phyloP scores from a whole-genome alignment of 169 alveolate species.

The Amoebophrya sp. region DNA sequence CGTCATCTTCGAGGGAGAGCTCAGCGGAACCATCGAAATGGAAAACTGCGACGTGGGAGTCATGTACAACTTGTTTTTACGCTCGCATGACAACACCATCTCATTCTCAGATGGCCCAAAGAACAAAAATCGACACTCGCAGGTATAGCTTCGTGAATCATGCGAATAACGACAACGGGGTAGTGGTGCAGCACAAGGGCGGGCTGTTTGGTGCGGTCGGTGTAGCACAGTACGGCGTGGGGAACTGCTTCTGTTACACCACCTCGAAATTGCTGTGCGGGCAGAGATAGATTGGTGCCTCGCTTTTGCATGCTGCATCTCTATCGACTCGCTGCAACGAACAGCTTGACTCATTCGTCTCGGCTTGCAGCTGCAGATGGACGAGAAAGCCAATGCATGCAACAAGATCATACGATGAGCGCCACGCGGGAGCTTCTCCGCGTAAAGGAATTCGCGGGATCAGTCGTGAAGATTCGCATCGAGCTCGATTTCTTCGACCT shows the following conservation, averaged over 20 bases:
- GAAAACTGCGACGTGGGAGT: slow-evolving; percentile 3
- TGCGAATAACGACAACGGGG: not conserved
- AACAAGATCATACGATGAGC: no score
- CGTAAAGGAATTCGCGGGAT: no score
- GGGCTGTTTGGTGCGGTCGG: not conserved
- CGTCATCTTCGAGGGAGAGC: slow-evolving; percentile 5
- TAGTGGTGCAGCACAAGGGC: slow-evolving; percentile 6
- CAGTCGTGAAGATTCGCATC: no score
- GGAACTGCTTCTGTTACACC: not conserved
- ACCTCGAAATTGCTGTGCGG: not conserved
- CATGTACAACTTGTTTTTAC: not conserved
- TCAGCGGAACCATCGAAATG: not conserved
- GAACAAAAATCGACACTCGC: not conserved
- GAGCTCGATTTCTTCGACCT: no score
- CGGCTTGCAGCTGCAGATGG: no score
- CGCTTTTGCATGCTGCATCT: no score
- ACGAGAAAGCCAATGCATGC: no score
- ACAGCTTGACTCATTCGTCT: no score
- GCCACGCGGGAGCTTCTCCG: no score
- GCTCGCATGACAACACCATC: not conserved
- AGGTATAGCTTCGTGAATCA: slow-evolving; percentile 9
- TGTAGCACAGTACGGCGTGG: slow-evolving; percentile 1
- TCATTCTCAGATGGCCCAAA: not conserved
- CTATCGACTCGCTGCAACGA: no score
- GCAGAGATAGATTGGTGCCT: no score